Evolutionary conservation across 176 grass and related monocot genomes (phyloP).

Genomic region (Otatea glauca): DNA sequence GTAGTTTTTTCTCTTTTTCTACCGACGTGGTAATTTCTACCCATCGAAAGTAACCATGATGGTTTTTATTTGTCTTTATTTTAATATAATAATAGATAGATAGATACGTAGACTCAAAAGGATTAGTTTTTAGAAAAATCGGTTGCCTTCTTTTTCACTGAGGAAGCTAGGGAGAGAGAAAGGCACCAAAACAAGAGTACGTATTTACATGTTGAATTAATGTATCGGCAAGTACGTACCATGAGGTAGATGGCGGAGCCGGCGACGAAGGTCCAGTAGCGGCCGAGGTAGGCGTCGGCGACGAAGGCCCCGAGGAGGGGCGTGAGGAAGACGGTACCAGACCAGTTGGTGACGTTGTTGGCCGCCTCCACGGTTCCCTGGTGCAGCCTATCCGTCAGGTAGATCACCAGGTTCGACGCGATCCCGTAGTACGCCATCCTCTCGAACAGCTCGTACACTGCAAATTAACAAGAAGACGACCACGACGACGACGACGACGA

Average conservation of each 20-base stretch:
- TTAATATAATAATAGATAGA: too few species aligned
- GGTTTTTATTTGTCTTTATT: too few species aligned
- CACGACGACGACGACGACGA: neutral
- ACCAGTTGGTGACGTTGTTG: slow-evolving; percentile 92
- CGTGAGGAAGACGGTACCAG: slow-evolving; percentile 76
- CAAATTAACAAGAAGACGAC: neutral
- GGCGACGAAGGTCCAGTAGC: slow-evolving; percentile 86
- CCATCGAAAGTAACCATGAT: fast-evolving
- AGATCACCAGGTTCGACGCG: slow-evolving; percentile 77
- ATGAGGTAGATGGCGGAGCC: slow-evolving; percentile 71
- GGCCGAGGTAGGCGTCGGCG: slow-evolving; percentile 77
- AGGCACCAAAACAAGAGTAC: neutral
- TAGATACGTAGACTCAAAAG: too few species aligned
- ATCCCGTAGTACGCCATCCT: slow-evolving; percentile 91
- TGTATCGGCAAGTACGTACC: slow-evolving; percentile 40
- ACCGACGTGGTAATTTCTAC: too few species aligned
- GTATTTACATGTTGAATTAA: neutral
- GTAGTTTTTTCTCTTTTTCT: too few species aligned
- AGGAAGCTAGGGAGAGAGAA: neutral
- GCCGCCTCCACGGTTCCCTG: slow-evolving; percentile 75
- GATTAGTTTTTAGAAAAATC: too few species aligned
- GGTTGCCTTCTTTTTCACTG: neutral
- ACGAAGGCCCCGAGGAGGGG: slow-evolving; percentile 72
- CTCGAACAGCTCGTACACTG: slow-evolving; percentile 94
- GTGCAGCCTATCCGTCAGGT: slow-evolving; percentile 70